Conservation (phyloP, 106 monocot genomes). For the Dioscorea dumetorum region DNA sequence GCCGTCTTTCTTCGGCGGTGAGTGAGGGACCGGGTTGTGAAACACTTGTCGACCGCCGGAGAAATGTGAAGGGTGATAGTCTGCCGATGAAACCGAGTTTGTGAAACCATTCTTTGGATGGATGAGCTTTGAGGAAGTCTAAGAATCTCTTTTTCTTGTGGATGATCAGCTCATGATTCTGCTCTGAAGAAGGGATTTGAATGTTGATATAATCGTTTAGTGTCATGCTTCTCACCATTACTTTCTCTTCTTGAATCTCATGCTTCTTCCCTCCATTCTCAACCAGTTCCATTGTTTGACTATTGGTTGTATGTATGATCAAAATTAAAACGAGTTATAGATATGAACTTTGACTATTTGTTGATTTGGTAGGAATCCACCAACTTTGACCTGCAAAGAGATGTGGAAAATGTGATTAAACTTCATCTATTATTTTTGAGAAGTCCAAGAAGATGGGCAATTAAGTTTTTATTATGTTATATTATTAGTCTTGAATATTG, state of each 20-base stretch:
- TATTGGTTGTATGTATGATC: too few relatives aligned
- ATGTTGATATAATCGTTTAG: slow-evolving; percentile 7
- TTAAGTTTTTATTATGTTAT: too few relatives aligned
- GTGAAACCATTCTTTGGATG: slow-evolving; percentile 25
- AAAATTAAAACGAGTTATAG: too few relatives aligned
- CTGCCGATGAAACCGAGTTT: slow-evolving; percentile 8
- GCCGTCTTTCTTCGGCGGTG: not conserved
- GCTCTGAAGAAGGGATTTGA: slow-evolving; percentile 19
- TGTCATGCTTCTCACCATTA: not conserved
- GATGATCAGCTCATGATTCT: not conserved
- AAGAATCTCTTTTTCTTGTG: slow-evolving; percentile 18
- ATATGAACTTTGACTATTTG: too few relatives aligned
- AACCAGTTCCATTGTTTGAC: not conserved
- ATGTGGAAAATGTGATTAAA: too few relatives aligned
- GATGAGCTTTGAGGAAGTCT: slow-evolving; percentile 37
- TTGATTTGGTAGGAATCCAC: too few relatives aligned
- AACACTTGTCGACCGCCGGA: too few relatives aligned
- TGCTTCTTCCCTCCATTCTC: not conserved
- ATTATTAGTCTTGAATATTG: too few relatives aligned
- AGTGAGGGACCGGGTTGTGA: too few relatives aligned
- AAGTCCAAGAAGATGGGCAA: too few relatives aligned
- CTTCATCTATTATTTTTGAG: too few relatives aligned
- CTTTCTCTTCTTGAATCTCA: not conserved
- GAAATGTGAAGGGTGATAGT: slow-evolving; percentile 3
- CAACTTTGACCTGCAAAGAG: too few relatives aligned